A percentile compares a stretch with the other conserved stretches of the same genome.
phyloP scores from a whole-genome alignment of 2,329 filamentous ascomycete genomes.

The Aureobasidium subglaciale region DNA sequence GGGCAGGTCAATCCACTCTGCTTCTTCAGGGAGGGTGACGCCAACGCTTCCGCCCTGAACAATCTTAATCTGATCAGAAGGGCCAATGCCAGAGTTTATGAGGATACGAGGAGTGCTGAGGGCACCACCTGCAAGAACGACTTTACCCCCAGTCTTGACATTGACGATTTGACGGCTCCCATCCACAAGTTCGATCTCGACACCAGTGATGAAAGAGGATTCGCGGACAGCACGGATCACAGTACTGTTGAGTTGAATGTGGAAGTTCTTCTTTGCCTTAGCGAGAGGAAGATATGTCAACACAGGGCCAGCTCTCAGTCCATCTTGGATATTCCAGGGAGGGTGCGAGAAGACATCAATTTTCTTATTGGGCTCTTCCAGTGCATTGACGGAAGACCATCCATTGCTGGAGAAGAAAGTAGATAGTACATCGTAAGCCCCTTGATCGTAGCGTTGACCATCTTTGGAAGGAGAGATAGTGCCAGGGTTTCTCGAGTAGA shows the following conservation, averaged over 20 bases:
- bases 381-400: slow-evolving; percentile 43
- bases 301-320: slow-evolving; percentile 44
- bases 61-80: slow-evolving; percentile 37
- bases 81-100: slow-evolving; percentile 36
- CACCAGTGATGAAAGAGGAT: slow-evolving; percentile 35
- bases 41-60: slow-evolving; percentile 20
- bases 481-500: slow-evolving; percentile 39
- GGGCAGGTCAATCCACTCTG: slow-evolving; percentile 22
- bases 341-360: slow-evolving; percentile 44
- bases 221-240: slow-evolving; percentile 41
- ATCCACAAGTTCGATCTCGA: slow-evolving; percentile 29
- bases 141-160: slow-evolving; percentile 26
- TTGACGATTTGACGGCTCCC: slow-evolving; percentile 20
- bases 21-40: slow-evolving; percentile 22
- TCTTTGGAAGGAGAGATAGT: slow-evolving; percentile 41
- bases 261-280: slow-evolving; percentile 36
- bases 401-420: slow-evolving; percentile 47
- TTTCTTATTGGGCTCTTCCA: slow-evolving; percentile 40
- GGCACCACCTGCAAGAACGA: slow-evolving; percentile 34
- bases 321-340: slow-evolving; percentile 42
- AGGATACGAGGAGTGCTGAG: slow-evolving; percentile 25
- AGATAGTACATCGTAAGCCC: slow-evolving; percentile 40
- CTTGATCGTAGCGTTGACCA: slow-evolving; percentile 41
- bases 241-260: slow-evolving; percentile 37
- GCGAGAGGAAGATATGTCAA: slow-evolving; percentile 46